Evolutionary conservation across 192 early-diverging fungal genomes (phyloP).

Genomic region (Rhizophagus sp.): DNA sequence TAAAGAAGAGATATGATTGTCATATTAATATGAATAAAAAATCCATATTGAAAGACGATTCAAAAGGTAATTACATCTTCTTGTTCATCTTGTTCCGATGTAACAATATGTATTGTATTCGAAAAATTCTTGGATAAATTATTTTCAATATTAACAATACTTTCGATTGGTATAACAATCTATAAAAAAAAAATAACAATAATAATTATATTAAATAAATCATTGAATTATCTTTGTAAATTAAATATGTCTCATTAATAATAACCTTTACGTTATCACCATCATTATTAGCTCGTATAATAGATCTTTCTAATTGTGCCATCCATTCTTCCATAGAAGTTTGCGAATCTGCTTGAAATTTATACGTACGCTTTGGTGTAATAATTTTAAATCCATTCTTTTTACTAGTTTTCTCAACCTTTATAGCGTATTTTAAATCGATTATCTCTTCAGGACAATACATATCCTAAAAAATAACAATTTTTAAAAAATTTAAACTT

Average conservation of each 20-base stretch:
- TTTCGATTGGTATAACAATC: conserved; percentile 57
- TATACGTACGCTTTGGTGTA: conserved; percentile 51
- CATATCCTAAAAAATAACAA: conserved; percentile 37
- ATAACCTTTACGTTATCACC: conserved; percentile 56
- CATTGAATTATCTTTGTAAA: background rate
- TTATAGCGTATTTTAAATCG: conserved; percentile 60
- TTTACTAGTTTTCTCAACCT: conserved; percentile 47
- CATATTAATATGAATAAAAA: background rate
- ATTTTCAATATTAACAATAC: conserved; percentile 55
- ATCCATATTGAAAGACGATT: background rate
- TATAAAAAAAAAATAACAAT: background rate
- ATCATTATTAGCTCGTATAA: conserved; percentile 59
- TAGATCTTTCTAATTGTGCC: conserved; percentile 53
- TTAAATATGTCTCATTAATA: background rate
- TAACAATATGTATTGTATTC: conserved; percentile 53
- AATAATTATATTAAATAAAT: background rate
- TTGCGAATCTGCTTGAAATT: conserved; percentile 61
- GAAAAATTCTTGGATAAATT: conserved; percentile 44
- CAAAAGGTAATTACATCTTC: conserved; percentile 51
- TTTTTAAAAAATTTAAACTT: background rate
- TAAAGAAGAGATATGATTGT: conserved; percentile 9
- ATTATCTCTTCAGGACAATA: conserved; percentile 63
- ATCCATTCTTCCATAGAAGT: conserved; percentile 58
- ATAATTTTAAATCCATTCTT: conserved; percentile 49
- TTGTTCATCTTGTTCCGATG: conserved; percentile 55